Evolutionary conservation across 225 moss, liverwort and hornwort species (phyloP), one percentile per base, ranked within the genome.

Genomic region (Marchantia paleacea): DNA sequence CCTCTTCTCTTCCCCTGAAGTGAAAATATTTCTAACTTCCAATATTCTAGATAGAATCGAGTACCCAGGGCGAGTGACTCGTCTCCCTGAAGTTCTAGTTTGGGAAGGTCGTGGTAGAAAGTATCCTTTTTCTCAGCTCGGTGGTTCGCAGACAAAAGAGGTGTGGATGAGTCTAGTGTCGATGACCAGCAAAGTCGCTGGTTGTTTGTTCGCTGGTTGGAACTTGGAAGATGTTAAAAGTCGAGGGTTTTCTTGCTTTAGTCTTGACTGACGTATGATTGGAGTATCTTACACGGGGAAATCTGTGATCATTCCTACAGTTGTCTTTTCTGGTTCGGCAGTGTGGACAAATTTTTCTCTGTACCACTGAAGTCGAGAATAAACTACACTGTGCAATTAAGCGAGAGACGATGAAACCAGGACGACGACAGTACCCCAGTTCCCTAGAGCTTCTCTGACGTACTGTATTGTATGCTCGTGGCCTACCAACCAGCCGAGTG

Each of bases 381-480:
- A 68, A 29, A 31, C 29, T 68, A 18, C 30, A 31, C 62, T 28
- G 3, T 11, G 65, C 30, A n/a, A 31, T 68, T 68, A 31, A 67
- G 30, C 9, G 31, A 29, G 15, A 10, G 68, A 68, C 28, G 12
- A n/a, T 31, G 30, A 29, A 29, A 31, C 12, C 68, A 68, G 29
- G 29, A 68, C 5, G 68, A 12, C 68, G 68, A 1, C 30, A 7
- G 16, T 68, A 68, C 68, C 10, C 68, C 30, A 68, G 57, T 30
- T 4, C 28, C 10, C 68, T 0, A 30, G 68, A 68, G 30, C 26
- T 29, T 31, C 30, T 68, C 68, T 68, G 68, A 68, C 68, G 22
- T 62, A 68, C 68, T 68, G 68, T 68, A 0, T 68, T 68, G 68
- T 68, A 11, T 68, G 30, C 28, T 68, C 30, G 68, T 68, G 68